Percentiles rank a stretch among this genome's conserved stretches.
phyloP scores from a whole-genome alignment of 768 basidiomycete genomes.

The Amanita pseudoporphyria region DNA sequence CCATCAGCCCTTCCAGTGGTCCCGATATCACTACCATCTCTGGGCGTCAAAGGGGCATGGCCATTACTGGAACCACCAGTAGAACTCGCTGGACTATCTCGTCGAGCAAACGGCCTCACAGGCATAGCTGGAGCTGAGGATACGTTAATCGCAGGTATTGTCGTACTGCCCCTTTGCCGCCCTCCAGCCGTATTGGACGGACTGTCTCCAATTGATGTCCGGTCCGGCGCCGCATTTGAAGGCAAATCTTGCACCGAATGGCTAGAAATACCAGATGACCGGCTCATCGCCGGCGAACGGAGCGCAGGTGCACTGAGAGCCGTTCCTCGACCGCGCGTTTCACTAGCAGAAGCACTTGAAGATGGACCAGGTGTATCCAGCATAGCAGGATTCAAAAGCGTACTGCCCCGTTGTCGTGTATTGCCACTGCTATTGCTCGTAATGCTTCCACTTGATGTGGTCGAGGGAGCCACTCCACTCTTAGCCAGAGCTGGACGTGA shows the following conservation, averaged over 20 bases:
- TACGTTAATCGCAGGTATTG: constrained; percentile 23
- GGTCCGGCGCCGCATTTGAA: constrained; percentile 8
- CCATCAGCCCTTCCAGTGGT: constrained; percentile 11
- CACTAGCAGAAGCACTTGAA: not conserved
- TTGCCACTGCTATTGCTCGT: not conserved
- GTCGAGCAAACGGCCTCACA: constrained; percentile 48
- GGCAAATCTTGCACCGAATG: not conserved
- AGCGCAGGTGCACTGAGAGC: not conserved
- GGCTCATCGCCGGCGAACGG: not conserved
- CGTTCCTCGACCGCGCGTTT: constrained; percentile 8
- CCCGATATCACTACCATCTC: constrained; percentile 64
- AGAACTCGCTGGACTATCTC: constrained; percentile 75
- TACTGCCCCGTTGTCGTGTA: constrained; percentile 30
- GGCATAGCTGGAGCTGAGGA: constrained; percentile 18
- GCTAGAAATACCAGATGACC: not conserved
- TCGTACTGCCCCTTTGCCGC: constrained; percentile 32
- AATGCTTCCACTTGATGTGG: constrained; percentile 3
- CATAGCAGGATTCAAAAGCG: constrained; percentile 24
- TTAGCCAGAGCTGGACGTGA: constrained; percentile 40
- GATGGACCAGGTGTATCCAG: constrained; percentile 10
- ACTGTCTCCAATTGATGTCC: constrained; percentile 11
- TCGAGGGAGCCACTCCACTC: constrained; percentile 11
- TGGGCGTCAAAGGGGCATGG: constrained; percentile 63
- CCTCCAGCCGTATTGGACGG: constrained; percentile 5
- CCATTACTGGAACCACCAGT: constrained; percentile 81